Evolutionary conservation across 805 yeast species (phyloP), one percentile per base, ranked within the genome.

Genomic region (Saccharomycopsis oosterbeekiorum): DNA sequence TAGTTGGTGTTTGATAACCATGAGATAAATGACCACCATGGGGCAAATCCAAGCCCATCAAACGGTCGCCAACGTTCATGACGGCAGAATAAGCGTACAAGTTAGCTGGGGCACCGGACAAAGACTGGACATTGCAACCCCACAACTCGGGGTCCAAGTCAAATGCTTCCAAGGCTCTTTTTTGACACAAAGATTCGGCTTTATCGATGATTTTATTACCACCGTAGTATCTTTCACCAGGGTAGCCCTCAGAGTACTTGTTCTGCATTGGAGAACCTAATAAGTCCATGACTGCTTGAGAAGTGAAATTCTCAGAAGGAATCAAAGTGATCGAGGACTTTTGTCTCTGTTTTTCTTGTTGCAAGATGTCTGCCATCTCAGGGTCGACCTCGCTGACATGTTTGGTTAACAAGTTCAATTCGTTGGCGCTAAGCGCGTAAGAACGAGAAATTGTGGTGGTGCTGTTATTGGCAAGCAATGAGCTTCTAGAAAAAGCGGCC

Each of bases 11-110:
- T 76, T 94, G 98, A 79, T 94, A 94, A 68, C 99, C 99, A 76
- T 94, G 99, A 60, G 97, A 90, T 75, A 94, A 82, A 75, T 94
- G 99, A 70, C 99, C 99, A 71, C 99, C 99, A 71, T 94, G 98
- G 68, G 99, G 99, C 72, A 94, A 81, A 72, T 93, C 97, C 67
- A 94, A 83, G 69, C 99, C 99, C 99, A 94, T 94, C 69, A 94
- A 78, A 77, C 99, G 87, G 70, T 93, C 99, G 72, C 91, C 96
- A 64, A 94, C 96, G 71, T 88, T 89, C 87, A 94, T 84, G 67
- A 94, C 79, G 53, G 98, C 97, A 73, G 89, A 92, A 79, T 94
- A 94, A 56, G 92, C 98, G 74, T 94, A 93, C 74, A 94, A 82
- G 78, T 94, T 94, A 62, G 99, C 99, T 66, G 98, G 98, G 24